Conservation (phyloP, 257 asterid species). For the Nicotiana sylvestris region DNA sequence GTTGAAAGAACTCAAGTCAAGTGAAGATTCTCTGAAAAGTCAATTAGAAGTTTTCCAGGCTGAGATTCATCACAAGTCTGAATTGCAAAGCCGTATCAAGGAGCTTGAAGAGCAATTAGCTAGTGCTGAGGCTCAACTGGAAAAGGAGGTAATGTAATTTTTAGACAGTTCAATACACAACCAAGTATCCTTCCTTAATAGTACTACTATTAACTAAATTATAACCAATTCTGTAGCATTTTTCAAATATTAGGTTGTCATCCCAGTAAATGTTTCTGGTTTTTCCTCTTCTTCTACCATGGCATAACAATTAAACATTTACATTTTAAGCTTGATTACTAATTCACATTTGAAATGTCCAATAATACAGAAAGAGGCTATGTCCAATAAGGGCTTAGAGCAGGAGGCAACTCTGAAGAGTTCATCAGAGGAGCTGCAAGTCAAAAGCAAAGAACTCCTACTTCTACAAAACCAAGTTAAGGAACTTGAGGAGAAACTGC, state of each 20-base stretch:
- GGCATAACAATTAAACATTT: not conserved
- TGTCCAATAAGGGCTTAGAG: conserved; percentile 49
- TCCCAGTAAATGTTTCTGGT: not conserved
- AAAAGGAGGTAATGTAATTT: conserved; percentile 48
- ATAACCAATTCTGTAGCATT: not conserved
- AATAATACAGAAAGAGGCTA: conserved; percentile 49
- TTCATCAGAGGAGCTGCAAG: conserved; percentile 46
- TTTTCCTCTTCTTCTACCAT: conserved; percentile 1
- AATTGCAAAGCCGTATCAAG: conserved; percentile 46
- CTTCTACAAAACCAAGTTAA: conserved; percentile 43
- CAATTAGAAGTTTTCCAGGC: conserved; percentile 46
- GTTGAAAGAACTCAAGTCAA: conserved; percentile 57
- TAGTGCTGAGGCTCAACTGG: conserved; percentile 36
- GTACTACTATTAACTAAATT: not conserved
- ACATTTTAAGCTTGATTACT: not conserved
- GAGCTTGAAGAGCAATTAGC: conserved; percentile 63
- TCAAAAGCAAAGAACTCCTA: conserved; percentile 50
- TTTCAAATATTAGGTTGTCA: not conserved
- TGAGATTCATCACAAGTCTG: conserved; percentile 49
- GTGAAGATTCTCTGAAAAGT: conserved; percentile 51
- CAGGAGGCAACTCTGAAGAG: conserved; percentile 51
- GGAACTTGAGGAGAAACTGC: conserved; percentile 16
- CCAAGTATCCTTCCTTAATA: not conserved
- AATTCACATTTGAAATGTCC: conserved; percentile 12
- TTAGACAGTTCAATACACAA: conserved; percentile 1